Conservation (phyloP, 2,329 filamentous ascomycete genomes). For the Aspergillaceae sp. region DNA sequence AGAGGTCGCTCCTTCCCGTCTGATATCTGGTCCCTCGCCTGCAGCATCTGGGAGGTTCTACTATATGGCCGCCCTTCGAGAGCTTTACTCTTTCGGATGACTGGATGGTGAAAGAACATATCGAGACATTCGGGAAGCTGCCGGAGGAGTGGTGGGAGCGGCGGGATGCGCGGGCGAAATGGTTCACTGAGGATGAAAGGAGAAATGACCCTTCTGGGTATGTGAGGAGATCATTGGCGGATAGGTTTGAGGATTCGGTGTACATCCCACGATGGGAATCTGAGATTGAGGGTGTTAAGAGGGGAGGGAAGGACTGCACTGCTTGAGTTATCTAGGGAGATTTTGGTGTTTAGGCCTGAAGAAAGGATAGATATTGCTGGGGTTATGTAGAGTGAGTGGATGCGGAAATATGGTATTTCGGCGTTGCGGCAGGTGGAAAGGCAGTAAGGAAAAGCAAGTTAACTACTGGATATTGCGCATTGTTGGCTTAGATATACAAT, state of each 20-base stretch:
- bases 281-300: background rate
- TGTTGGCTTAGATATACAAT: too few species aligned
- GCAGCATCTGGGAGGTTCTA: background rate
- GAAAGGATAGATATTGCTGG: background rate
- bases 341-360: background rate
- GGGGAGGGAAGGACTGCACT: background rate
- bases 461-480: too few species aligned
- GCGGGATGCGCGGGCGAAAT: background rate
- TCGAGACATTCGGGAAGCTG: background rate
- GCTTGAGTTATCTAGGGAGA: background rate
- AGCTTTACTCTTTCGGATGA: background rate
- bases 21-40: too few species aligned
- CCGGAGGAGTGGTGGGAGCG: background rate
- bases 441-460: too few species aligned
- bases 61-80: background rate
- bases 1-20: too few species aligned
- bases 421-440: background rate
- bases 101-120: slow-evolving; percentile 1
- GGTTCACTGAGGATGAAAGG: background rate
- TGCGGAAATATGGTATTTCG: background rate
- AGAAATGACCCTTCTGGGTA: background rate
- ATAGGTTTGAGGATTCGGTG: background rate
- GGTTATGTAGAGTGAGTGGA: background rate
- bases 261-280: background rate
- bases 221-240: background rate